Conservation (phyloP, 75 land plant species). For the Picea glauca region DNA sequence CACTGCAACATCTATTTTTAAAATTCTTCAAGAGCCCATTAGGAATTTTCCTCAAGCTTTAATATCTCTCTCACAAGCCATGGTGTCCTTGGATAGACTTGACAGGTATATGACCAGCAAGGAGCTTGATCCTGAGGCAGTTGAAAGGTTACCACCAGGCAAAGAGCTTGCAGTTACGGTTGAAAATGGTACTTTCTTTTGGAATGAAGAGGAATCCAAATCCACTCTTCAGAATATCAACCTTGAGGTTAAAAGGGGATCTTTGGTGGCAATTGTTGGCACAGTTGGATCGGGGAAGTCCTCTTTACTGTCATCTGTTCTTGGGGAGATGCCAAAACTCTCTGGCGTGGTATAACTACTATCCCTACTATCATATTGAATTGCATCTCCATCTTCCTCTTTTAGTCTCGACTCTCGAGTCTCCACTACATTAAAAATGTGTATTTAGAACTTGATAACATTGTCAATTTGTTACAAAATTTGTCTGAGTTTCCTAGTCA, state of each 20-base stretch:
- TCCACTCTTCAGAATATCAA: slow-evolving; percentile 42
- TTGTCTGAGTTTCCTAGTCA: too few species aligned
- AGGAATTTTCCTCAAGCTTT: slow-evolving; percentile 89
- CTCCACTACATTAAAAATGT: too few species aligned
- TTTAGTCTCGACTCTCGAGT: too few species aligned
- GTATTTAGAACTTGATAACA: too few species aligned
- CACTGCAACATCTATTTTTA: slow-evolving; percentile 79
- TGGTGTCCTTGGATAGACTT: slow-evolving; percentile 75
- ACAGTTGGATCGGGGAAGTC: slow-evolving; percentile 97
- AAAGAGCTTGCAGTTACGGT: slow-evolving; percentile 47
- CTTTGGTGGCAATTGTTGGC: slow-evolving; percentile 81
- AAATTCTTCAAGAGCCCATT: slow-evolving; percentile 89
- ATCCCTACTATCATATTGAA: background rate
- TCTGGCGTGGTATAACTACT: slow-evolving; percentile 64
- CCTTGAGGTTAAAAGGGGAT: slow-evolving; percentile 48
- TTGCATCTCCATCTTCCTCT: background rate
- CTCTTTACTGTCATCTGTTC: slow-evolving; percentile 67
- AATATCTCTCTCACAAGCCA: slow-evolving; percentile 80
- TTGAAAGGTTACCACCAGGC: slow-evolving; percentile 34
- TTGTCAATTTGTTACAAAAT: too few species aligned
- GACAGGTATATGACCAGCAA: slow-evolving; percentile 68
- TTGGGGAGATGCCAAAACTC: slow-evolving; percentile 89
- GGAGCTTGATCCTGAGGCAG: slow-evolving; percentile 64
- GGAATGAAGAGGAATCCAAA: slow-evolving; percentile 64
- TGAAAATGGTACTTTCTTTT: slow-evolving; percentile 60